Conservation (phyloP, 2,329 filamentous ascomycete species). For the Neofusicoccum sp. region DNA sequence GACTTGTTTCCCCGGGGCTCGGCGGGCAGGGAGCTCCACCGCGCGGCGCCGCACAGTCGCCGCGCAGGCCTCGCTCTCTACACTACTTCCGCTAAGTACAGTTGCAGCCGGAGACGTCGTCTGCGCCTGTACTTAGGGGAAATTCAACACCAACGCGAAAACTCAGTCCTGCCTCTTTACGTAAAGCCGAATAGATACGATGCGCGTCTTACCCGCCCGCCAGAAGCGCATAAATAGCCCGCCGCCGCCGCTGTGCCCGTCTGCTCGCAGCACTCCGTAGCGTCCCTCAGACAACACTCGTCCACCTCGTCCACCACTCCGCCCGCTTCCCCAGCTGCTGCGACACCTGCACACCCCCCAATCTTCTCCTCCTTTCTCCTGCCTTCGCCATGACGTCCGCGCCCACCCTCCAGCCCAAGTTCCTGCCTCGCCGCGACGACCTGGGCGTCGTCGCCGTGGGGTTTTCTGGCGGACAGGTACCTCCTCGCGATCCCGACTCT, state of each 20-base stretch:
- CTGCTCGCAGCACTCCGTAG: slow-evolving; percentile 1
- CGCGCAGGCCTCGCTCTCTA: slow-evolving; percentile 5
- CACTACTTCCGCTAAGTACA: slow-evolving; percentile 16
- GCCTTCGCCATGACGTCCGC: slow-evolving; percentile 51
- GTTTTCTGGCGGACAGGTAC: slow-evolving; percentile 93
- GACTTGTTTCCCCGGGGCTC: background rate
- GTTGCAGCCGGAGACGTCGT: slow-evolving; percentile 3
- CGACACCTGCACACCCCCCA: background rate
- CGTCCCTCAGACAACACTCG: background rate
- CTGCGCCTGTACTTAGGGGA: slow-evolving; percentile 16
- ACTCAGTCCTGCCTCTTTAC: slow-evolving; percentile 17
- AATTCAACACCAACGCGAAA: slow-evolving; percentile 18
- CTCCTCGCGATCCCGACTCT: background rate
- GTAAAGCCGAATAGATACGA: slow-evolving; percentile 18
- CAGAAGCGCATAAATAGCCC: slow-evolving; percentile 13
- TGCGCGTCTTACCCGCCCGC: background rate
- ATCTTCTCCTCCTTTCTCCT: background rate
- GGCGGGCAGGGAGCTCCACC: background rate
- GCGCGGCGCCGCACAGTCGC: background rate
- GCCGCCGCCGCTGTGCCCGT: background rate
- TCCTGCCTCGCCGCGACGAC: slow-evolving; percentile 75
- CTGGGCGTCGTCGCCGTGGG: slow-evolving; percentile 91
- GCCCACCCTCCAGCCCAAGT: slow-evolving; percentile 64
- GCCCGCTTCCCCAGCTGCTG: background rate
- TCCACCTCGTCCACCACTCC: background rate